Conservation (phyloP, 106 monocot genomes). For the Platanthera guangdongensis region DNA sequence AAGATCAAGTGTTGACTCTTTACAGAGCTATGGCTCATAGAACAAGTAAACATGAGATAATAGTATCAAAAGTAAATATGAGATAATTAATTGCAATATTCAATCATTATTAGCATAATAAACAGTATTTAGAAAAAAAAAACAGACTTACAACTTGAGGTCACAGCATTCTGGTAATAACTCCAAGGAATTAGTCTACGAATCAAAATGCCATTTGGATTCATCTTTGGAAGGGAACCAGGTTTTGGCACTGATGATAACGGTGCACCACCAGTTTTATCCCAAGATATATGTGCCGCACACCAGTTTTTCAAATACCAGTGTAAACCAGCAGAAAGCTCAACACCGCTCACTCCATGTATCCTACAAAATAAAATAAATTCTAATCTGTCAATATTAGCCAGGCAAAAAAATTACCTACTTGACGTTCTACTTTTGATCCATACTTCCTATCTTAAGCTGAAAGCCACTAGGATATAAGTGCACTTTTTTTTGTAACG, state of each 20-base stretch:
- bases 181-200: constrained; percentile 55
- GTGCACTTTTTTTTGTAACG: too few species aligned
- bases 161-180: constrained; percentile 69
- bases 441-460: not conserved
- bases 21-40: not conserved
- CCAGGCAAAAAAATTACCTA: not conserved
- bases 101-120: not conserved
- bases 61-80: too few species aligned
- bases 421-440: too few species aligned
- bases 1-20: too few species aligned
- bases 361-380: constrained; percentile 20
- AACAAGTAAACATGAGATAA: not conserved
- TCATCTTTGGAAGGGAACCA: constrained; percentile 33
- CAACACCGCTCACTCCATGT: constrained; percentile 42
- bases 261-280: constrained; percentile 52
- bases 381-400: too few species aligned
- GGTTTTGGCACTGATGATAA: constrained; percentile 36
- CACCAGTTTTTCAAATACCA: constrained; percentile 65
- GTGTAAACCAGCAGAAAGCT: constrained; percentile 52
- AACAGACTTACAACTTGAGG: constrained; percentile 53
- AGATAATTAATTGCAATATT: too few species aligned
- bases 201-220: constrained; percentile 24
- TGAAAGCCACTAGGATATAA: too few species aligned
- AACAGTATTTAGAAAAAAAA: too few species aligned
- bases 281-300: constrained; percentile 54